A percentile compares a stretch with the other conserved stretches of the same genome.
Conservation (phyloP, 106 monocot species). For the Phalaenopsis aphrodite region DNA sequence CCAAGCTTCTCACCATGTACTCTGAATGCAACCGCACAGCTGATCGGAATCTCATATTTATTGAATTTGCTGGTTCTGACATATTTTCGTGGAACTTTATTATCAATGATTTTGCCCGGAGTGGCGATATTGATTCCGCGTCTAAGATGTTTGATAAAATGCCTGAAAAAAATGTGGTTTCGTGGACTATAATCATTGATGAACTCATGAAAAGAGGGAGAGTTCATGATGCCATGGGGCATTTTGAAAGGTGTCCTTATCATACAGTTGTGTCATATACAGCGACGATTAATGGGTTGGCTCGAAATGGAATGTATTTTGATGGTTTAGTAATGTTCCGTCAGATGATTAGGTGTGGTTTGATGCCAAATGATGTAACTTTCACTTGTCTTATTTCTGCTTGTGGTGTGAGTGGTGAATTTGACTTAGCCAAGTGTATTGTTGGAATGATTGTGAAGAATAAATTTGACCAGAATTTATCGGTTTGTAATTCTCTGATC, state of each 20-base stretch:
- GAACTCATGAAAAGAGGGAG: conserved; percentile 46
- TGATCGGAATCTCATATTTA: not conserved
- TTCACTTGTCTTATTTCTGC: conserved; percentile 29
- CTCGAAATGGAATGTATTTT: conserved; percentile 21
- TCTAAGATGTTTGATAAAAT: conserved; percentile 4
- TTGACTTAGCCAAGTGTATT: conserved; percentile 15
- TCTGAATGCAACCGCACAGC: not conserved
- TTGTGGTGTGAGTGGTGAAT: conserved; percentile 11
- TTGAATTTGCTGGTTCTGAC: not conserved
- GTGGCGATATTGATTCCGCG: not conserved
- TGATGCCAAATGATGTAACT: conserved; percentile 45
- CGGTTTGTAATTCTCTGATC: conserved; percentile 47
- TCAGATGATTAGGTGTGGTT: conserved; percentile 24
- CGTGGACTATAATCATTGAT: conserved; percentile 34
- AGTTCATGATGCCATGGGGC: conserved; percentile 15
- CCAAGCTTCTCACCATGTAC: conserved; percentile 7
- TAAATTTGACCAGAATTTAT: conserved; percentile 17
- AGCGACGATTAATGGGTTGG: conserved; percentile 36
- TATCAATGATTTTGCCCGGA: not conserved
- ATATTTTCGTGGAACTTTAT: conserved; percentile 5
- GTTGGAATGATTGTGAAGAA: conserved; percentile 36
- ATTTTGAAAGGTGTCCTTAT: conserved; percentile 21
- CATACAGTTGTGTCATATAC: conserved; percentile 38
- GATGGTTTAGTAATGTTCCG: conserved; percentile 26
- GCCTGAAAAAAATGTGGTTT: conserved; percentile 6